Percentiles rank a stretch among this genome's conserved stretches.
Evolutionary conservation across 176 grass and related monocot genomes (phyloP).

Genomic region (Rhynchospora pubera): DNA sequence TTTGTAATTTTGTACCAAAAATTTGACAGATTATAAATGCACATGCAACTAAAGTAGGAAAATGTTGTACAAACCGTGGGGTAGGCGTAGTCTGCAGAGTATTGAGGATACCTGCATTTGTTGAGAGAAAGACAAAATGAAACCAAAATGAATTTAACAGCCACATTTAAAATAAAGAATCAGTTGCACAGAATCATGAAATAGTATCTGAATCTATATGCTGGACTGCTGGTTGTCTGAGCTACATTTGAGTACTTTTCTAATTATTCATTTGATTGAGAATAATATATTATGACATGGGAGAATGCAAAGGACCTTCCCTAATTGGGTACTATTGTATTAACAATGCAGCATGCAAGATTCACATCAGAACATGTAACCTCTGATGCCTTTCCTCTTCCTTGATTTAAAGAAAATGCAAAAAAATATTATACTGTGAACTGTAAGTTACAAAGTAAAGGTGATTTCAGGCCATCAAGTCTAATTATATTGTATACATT

Average conservation of each 20-base stretch:
- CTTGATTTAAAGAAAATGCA: too few species aligned
- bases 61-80: conserved; percentile 46
- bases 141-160: background rate
- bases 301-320: background rate
- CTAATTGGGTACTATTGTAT: background rate
- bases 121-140: conserved; percentile 3
- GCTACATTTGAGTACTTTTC: background rate
- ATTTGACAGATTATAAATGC: conserved; percentile 1
- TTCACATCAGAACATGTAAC: background rate
- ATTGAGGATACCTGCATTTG: conserved; percentile 69
- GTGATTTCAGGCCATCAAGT: too few species aligned
- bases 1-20: conserved; percentile 5
- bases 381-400: too few species aligned
- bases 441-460: too few species aligned
- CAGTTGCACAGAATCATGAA: background rate
- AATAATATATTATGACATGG: background rate
- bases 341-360: background rate
- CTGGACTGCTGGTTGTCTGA: background rate
- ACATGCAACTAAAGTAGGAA: background rate
- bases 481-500: too few species aligned
- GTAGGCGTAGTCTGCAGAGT: conserved; percentile 63
- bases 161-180: background rate
- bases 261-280: background rate
- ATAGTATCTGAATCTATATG: background rate
- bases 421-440: too few species aligned